Evolutionary conservation across 2,329 filamentous ascomycete genomes (phyloP), one percentile per base, ranked within the genome.

Genomic region (Colletotrichum shisoi): DNA sequence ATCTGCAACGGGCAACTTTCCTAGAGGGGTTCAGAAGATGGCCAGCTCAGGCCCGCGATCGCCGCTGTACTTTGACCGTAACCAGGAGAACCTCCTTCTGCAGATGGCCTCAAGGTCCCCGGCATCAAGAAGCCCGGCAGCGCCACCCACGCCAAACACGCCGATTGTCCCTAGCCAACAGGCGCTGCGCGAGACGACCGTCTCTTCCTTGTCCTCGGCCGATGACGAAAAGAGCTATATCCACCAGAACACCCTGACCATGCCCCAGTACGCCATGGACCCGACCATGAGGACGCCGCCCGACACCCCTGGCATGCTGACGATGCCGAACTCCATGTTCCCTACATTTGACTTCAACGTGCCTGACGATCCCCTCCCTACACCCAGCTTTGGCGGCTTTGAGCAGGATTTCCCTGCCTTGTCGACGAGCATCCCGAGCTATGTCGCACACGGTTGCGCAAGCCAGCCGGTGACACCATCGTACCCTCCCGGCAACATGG

Each of bases 261-360:
- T 70, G 31, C 73, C 62, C 13, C 67, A 74, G 7, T 65, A 74
- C 12, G 74, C 76, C 60, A 64, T 71, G 24, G 81, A 84, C 68
- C 76, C 79, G 21, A 81, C 81, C 19, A 75, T 85, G 56, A 83
- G 83, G 71, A 86, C 84, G 6, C 84, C 84, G 15, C 84, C 84
- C 3, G 81, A 79, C 4, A 86, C 84, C 1, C 84, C 84, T 0
- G 83, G 83, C 17, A 72, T 85, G 42, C 74, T 82, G 68, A 75
- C 79, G 37, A 75, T 81, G 49, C 78, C 79, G 58, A 76, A 76
- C 57, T 72, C 78, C n/a, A 78, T 80, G 64, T 79, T 79, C 11
- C 72, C 76, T 12, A 78, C 76, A 57, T 76, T 78, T 67, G 72
- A 78, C 63, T 76, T 78, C 69, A 71, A 78, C 6, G 74, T 80